phyloP scores from a whole-genome alignment of 768 basidiomycete genomes.

The Tephrocybe sp. region DNA sequence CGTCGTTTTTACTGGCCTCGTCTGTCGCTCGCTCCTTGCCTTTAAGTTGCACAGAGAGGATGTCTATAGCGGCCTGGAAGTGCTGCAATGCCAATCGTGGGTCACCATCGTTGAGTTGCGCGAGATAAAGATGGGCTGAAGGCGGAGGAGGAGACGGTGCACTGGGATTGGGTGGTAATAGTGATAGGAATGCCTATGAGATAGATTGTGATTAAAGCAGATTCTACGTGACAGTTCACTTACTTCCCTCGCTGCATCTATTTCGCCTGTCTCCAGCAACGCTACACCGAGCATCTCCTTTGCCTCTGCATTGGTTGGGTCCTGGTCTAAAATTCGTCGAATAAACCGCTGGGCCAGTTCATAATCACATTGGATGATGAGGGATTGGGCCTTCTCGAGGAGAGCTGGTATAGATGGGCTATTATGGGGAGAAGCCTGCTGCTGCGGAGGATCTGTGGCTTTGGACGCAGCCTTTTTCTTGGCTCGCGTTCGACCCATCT shows the following conservation, averaged over 20 bases:
- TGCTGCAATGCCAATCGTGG: slow-evolving; percentile 71
- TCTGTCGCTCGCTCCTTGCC: slow-evolving; percentile 63
- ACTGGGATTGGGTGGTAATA: slow-evolving; percentile 61
- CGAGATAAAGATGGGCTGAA: slow-evolving; percentile 87
- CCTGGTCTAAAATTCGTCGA: slow-evolving; percentile 62
- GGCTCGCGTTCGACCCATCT: slow-evolving; percentile 57
- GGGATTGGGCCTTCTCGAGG: slow-evolving; percentile 75
- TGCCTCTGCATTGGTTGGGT: slow-evolving; percentile 64
- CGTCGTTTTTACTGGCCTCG: slow-evolving; percentile 41
- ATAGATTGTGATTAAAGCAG: slow-evolving; percentile 1
- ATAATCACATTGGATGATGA: slow-evolving; percentile 85
- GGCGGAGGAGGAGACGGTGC: slow-evolving; percentile 66
- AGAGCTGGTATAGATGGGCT: slow-evolving; percentile 53
- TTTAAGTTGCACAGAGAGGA: slow-evolving; percentile 67
- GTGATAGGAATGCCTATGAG: slow-evolving; percentile 57
- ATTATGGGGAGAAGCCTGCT: slow-evolving; percentile 22
- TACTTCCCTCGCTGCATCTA: slow-evolving; percentile 71
- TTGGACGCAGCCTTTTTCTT: slow-evolving; percentile 45
- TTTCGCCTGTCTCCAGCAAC: slow-evolving; percentile 77
- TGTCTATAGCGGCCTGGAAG: slow-evolving; percentile 79
- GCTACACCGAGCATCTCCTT: slow-evolving; percentile 81
- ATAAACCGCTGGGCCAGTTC: slow-evolving; percentile 76
- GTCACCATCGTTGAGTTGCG: slow-evolving; percentile 79
- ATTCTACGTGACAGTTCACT: slow-evolving; percentile 17
- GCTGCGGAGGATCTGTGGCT: slow-evolving; percentile 25